These are phyloP conservation scores for Populus nigra DNA, from an alignment of 345 rosid species.

Conservation along the genomic window DNA sequence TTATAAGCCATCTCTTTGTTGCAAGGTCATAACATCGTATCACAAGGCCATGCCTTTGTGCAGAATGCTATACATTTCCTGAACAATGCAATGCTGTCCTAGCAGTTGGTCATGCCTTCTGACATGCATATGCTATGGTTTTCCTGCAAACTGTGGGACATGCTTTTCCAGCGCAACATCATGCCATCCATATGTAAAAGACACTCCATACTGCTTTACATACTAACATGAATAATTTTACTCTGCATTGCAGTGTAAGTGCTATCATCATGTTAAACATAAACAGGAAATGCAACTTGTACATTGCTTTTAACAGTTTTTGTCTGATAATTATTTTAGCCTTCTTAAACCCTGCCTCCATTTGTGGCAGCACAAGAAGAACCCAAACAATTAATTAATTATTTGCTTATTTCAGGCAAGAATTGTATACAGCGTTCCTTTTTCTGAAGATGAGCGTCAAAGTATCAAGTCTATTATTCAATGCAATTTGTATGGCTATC, in stretches of 20 bases:
- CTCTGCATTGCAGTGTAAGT: background rate
- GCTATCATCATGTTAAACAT: background rate
- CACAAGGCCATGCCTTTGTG: background rate
- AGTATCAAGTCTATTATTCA: slow-evolving; percentile 72
- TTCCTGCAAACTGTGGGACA: background rate
- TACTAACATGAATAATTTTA: background rate
- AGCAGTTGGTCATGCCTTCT: background rate
- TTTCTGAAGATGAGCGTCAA: slow-evolving; percentile 72
- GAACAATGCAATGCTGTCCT: background rate
- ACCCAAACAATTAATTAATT: background rate
- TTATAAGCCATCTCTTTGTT: background rate
- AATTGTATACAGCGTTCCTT: slow-evolving; percentile 59
- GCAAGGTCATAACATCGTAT: background rate
- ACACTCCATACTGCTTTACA: background rate
- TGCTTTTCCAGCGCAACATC: background rate
- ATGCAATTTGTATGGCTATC: slow-evolving; percentile 66
- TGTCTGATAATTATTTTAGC: background rate
- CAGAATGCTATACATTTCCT: background rate
- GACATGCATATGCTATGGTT: background rate
- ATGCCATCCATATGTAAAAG: background rate
- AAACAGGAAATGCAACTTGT: too few species aligned
- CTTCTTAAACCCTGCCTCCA: background rate
- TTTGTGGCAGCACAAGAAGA: slow-evolving; percentile 4
- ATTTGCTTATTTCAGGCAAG: slow-evolving; percentile 60
- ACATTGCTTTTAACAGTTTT: background rate